Evolutionary conservation across 768 basidiomycete genomes (phyloP), one percentile per base, ranked within the genome.

Genomic region (Suillus americanus): DNA sequence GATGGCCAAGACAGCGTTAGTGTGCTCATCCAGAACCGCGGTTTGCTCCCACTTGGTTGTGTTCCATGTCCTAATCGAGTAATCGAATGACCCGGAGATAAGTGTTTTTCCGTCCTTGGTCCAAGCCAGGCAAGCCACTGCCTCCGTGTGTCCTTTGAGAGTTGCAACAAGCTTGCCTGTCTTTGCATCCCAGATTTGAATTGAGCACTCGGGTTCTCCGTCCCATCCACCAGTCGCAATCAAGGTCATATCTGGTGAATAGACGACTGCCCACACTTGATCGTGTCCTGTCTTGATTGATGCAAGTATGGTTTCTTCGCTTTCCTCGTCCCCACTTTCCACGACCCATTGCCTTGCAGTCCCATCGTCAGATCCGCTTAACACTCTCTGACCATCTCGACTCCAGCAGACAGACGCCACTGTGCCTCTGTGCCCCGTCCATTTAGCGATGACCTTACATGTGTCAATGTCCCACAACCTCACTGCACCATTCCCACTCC

Each of bases 201-300:
- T 20, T 3, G 51, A 10, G 25, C 0, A 16, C 3, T 25, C 48
- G 5, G 23, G 13, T 6, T 13, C 3, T 50, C 4, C 6, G 61
- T 12, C 7, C 1, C 35, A 12, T 14, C 48, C 60, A 37, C 60
- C 64, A 8, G 45, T 64, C 4, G 64, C 59, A 23, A 64, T 40
- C 28, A 25, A 16, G 43, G 60, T 25, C 30, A 35, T 60, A n/a
- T 64, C 64, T 7, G 59, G 64, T n/a, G 64, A 64, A 37, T 61
- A 64, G 9, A 53, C 18, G 9, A 53, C 30, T 30, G 25, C 50
- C 1, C 1, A 18, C 14, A 25, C 14, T 0, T 0, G 0, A 0
- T 1, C 0, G 50, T 51, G 50, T 16, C 28, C 50, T 2, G 50
- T 48, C 12, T 48, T 2, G 46, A 48, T 48, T 5, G 20, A 41